Conservation (phyloP, 2,329 filamentous ascomycete species). For the Moelleriella libera region DNA sequence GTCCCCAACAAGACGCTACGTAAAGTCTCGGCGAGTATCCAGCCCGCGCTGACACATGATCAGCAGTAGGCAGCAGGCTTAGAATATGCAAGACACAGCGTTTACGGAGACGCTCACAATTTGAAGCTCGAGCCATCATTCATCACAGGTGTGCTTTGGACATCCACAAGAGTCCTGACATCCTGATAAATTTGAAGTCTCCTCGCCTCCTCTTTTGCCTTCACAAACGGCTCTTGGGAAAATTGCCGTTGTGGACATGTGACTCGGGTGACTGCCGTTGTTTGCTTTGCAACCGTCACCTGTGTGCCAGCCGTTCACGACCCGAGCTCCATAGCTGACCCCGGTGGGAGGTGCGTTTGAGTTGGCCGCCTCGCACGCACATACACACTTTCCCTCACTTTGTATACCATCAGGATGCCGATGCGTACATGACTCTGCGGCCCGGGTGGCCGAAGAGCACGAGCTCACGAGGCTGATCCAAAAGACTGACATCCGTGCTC, state of each 20-base stretch:
- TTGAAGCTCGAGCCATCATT: no score
- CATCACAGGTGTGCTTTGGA: no score
- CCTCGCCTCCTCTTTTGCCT: no score
- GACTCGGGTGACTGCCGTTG: constrained; percentile 16
- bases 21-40: no score
- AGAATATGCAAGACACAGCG: no score
- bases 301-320: constrained; percentile 19
- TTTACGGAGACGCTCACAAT: no score
- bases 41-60: no score
- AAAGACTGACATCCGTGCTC: constrained; percentile 20
- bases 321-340: constrained; percentile 19
- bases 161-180: no score
- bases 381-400: neutral
- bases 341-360: constrained; percentile 17
- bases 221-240: no score
- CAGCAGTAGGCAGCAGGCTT: no score
- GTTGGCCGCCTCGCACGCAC: neutral
- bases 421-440: constrained; percentile 2
- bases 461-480: constrained; percentile 19
- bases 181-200: no score
- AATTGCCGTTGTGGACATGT: constrained; percentile 19
- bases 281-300: constrained; percentile 22
- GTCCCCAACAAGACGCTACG: no score
- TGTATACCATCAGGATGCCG: neutral
- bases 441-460: constrained; percentile 16